These are phyloP conservation scores for Plasmodium falciparum DNA, from an alignment of 169 alveolate genomes.

Conservation along the genomic window DNA sequence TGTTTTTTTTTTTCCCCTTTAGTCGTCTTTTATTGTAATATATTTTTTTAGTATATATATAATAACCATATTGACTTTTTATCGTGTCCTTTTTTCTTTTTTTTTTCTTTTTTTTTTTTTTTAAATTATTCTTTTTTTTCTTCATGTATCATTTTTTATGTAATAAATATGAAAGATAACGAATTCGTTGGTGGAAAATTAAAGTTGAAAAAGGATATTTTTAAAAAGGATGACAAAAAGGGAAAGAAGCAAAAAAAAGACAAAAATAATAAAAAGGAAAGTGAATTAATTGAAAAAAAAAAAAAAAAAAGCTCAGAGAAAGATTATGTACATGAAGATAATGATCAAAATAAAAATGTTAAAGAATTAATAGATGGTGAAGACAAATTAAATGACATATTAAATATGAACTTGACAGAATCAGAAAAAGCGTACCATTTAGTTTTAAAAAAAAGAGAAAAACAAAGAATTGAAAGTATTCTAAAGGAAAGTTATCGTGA, in stretches of 20 bases:
- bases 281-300: constrained; percentile 14
- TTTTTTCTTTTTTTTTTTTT: not conserved
- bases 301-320: not conserved
- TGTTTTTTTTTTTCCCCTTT: no score
- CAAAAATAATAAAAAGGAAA: not conserved
- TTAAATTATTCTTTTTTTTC: not conserved
- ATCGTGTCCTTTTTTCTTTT: no score
- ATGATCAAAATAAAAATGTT: not conserved
- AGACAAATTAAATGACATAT: constrained; percentile 45
- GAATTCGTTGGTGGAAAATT: constrained; percentile 73
- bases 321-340: constrained; percentile 24
- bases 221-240: constrained; percentile 5
- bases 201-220: constrained; percentile 31
- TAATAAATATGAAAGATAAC: constrained; percentile 51
- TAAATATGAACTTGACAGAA: constrained; percentile 73
- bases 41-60: no score
- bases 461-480: constrained; percentile 82
- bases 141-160: not conserved
- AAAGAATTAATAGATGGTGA: constrained; percentile 9
- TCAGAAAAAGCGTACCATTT: constrained; percentile 86
- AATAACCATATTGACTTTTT: no score
- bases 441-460: constrained; percentile 87
- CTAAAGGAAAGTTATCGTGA: constrained; percentile 90
- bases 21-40: no score
- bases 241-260: constrained; percentile 8